These are phyloP conservation scores for Coffea humblotiana DNA, from an alignment of 305 asterid genomes.

Conservation along the genomic window DNA sequence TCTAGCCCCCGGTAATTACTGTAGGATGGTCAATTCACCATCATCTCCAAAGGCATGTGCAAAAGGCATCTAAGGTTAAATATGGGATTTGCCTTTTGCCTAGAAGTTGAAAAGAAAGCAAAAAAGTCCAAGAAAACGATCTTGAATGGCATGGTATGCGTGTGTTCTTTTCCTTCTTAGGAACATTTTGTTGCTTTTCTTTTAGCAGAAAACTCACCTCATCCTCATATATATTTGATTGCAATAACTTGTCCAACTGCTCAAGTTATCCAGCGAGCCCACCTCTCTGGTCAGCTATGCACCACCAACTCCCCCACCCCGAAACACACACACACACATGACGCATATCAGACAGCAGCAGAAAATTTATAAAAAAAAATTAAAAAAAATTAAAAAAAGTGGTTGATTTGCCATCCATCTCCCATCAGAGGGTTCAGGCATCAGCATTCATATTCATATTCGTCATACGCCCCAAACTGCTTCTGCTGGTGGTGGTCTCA, in stretches of 20 bases:
- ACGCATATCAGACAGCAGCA: neutral
- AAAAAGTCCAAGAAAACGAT: neutral
- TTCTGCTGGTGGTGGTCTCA: neutral
- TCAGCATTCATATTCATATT: neutral
- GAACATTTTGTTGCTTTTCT: no score
- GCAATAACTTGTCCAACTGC: slow-evolving; percentile 20
- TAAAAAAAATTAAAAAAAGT: neutral
- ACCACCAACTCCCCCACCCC: neutral
- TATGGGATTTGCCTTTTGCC: neutral
- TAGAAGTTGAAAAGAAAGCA: neutral
- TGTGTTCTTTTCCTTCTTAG: neutral
- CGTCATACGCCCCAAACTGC: neutral
- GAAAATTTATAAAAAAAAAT: neutral
- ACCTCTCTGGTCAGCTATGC: neutral
- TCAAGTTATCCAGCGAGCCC: neutral
- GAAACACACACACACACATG: neutral
- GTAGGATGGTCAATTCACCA: neutral
- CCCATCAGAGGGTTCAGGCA: neutral
- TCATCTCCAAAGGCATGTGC: neutral
- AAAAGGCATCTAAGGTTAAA: neutral
- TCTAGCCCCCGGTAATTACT: neutral
- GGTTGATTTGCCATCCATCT: slow-evolving; percentile 2
- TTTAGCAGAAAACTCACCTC: neutral
- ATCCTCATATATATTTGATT: neutral
- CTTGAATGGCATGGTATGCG: neutral